Evolutionary conservation across 106 monocot genomes (phyloP).

Genomic region (Triglochin maritima): DNA sequence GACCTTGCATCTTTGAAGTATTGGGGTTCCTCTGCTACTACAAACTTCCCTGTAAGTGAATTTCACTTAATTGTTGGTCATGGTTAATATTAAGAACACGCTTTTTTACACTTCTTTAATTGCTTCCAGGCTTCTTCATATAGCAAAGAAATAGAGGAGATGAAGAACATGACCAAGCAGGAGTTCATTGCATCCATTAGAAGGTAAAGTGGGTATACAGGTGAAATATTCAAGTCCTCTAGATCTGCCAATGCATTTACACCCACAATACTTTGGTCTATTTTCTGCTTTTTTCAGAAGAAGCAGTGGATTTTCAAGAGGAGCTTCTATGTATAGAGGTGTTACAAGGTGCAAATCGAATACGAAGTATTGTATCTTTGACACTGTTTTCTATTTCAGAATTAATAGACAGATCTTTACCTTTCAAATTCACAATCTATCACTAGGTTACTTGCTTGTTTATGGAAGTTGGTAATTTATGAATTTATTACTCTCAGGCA

Average conservation of each 20-base stretch:
- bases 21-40: conserved; percentile 9
- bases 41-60: conserved; percentile 10
- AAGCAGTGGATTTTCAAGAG: conserved; percentile 71
- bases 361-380: neutral
- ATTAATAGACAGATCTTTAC: neutral
- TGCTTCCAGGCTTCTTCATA: conserved; percentile 36
- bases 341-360: conserved; percentile 48
- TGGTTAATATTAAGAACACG: no score
- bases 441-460: neutral
- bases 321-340: conserved; percentile 73
- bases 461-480: neutral
- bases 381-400: neutral
- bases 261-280: neutral
- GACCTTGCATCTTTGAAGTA: conserved; percentile 18
- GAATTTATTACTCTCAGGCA: conserved; percentile 34
- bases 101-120: neutral
- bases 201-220: conserved; percentile 29
- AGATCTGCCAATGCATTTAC: neutral
- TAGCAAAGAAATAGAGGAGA: conserved; percentile 50
- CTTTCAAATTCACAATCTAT: no score
- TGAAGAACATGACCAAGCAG: conserved; percentile 61
- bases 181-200: conserved; percentile 65
- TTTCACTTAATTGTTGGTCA: neutral
- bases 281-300: conserved; percentile 18
- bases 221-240: no score